Evolutionary conservation across 1,284 basidiomycete species (phyloP).

Genomic region (Irpex sp.): DNA sequence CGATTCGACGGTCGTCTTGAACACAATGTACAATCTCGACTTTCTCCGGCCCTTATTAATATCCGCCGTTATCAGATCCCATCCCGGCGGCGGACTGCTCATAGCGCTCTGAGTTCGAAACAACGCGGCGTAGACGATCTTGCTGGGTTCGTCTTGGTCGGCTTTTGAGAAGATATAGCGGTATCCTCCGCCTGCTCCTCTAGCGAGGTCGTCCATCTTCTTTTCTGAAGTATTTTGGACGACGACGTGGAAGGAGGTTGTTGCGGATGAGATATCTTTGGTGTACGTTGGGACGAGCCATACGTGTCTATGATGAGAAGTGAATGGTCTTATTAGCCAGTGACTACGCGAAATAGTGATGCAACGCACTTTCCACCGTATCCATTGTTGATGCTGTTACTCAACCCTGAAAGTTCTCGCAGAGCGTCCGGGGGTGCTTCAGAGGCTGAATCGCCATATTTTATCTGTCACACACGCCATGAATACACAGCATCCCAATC

Average conservation of each 20-base stretch:
- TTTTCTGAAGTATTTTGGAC: not conserved
- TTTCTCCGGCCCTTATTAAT: slow-evolving; percentile 8
- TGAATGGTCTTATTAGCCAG: not conserved
- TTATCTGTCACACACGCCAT: not conserved
- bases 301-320: not conserved
- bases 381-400: slow-evolving; percentile 7
- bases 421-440: slow-evolving; percentile 9
- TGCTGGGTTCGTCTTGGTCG: slow-evolving; percentile 3
- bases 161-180: slow-evolving; percentile 4
- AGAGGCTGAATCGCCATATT: slow-evolving; percentile 5
- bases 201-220: slow-evolving; percentile 10
- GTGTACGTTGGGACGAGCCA: slow-evolving; percentile 10
- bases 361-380: slow-evolving; percentile 8
- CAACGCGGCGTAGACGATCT: slow-evolving; percentile 4
- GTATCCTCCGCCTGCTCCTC: slow-evolving; percentile 8
- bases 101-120: not conserved
- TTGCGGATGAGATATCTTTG: slow-evolving; percentile 3
- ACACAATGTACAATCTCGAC: slow-evolving; percentile 2
- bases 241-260: slow-evolving; percentile 9
- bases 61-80: slow-evolving; percentile 8
- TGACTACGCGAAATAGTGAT: not conserved
- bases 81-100: slow-evolving; percentile 1
- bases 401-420: slow-evolving; percentile 7
- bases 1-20: slow-evolving; percentile 1
- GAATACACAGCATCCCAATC: not conserved